phyloP scores from a whole-genome alignment of 805 yeast species.

The Kazachstania viticola region DNA sequence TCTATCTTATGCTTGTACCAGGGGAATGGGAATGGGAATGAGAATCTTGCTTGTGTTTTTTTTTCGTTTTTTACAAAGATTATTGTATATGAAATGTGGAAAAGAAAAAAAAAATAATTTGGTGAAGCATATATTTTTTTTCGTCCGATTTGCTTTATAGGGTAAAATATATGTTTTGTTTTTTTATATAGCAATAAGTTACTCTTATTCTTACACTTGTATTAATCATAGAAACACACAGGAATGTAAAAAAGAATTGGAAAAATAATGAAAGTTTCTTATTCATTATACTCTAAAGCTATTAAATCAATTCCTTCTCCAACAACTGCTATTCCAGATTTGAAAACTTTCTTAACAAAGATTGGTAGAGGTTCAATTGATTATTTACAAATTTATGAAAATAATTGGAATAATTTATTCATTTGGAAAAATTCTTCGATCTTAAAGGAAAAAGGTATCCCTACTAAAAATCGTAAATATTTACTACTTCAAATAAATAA shows the following conservation, averaged over 20 bases:
- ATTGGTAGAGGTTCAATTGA: slow-evolving; percentile 72
- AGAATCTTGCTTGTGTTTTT: background rate
- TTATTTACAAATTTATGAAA: slow-evolving; percentile 57
- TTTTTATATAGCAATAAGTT: no score
- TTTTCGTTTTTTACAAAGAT: background rate
- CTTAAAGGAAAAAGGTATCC: slow-evolving; percentile 70
- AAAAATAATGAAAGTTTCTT: no score
- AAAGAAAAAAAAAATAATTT: no score
- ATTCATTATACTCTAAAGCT: no score
- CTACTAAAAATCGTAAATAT: slow-evolving; percentile 58
- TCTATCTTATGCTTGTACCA: no score
- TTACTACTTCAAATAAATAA: slow-evolving; percentile 63
- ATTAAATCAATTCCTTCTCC: no score
- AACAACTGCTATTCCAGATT: slow-evolving; percentile 50
- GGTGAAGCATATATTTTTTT: no score
- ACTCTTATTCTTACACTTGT: no score
- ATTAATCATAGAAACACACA: no score
- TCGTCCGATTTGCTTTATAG: no score
- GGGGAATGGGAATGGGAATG: background rate
- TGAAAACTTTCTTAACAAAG: slow-evolving; percentile 54
- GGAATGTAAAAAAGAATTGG: no score
- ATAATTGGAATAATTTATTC: slow-evolving; percentile 60
- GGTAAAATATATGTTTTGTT: no score
- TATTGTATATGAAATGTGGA: background rate
- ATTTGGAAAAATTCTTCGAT: slow-evolving; percentile 37